These are phyloP conservation scores for Cercophora scortea DNA, from an alignment of 495 filamentous ascomycete species.

Conservation along the genomic window DNA sequence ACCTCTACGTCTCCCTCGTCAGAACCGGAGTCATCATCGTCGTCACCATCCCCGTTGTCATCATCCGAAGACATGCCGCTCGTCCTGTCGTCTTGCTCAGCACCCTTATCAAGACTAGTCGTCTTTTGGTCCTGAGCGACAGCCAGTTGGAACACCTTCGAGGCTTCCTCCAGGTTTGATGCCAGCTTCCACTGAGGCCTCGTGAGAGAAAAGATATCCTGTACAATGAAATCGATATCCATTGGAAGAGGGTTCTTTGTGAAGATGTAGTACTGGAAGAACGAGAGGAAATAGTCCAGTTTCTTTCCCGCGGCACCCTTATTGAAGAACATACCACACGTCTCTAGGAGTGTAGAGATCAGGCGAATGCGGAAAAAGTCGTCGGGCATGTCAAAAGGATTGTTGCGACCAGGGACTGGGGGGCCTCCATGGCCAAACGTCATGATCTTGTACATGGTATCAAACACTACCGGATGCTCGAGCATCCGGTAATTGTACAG, in stretches of 20 bases:
- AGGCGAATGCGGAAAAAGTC: constrained; percentile 94
- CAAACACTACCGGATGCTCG: constrained; percentile 91
- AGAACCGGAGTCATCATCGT: constrained; percentile 34
- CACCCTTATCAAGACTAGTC: constrained; percentile 56
- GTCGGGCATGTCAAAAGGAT: constrained; percentile 75
- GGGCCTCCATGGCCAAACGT: constrained; percentile 85
- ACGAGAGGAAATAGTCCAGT: constrained; percentile 94
- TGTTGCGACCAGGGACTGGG: constrained; percentile 67
- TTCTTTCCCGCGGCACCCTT: constrained; percentile 91
- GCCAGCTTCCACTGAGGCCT: constrained; percentile 89
- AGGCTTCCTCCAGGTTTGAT: constrained; percentile 73
- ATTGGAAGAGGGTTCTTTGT: constrained; percentile 91
- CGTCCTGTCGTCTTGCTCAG: constrained; percentile 62
- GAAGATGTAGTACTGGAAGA: constrained; percentile 95
- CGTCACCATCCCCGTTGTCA: constrained; percentile 46
- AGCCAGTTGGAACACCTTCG: constrained; percentile 75
- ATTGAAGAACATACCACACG: constrained; percentile 93
- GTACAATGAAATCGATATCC: constrained; percentile 95
- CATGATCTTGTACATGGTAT: constrained; percentile 88
- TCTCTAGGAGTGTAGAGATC: constrained; percentile 83
- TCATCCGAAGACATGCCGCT: constrained; percentile 58
- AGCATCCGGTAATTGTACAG: constrained; percentile 98
- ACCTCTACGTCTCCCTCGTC: constrained; percentile 47
- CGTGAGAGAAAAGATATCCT: constrained; percentile 78
- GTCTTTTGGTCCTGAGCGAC: constrained; percentile 82